These are phyloP conservation scores for Saururus chinensis DNA, from an alignment of 164 flowering plant species.

Conservation along the genomic window DNA sequence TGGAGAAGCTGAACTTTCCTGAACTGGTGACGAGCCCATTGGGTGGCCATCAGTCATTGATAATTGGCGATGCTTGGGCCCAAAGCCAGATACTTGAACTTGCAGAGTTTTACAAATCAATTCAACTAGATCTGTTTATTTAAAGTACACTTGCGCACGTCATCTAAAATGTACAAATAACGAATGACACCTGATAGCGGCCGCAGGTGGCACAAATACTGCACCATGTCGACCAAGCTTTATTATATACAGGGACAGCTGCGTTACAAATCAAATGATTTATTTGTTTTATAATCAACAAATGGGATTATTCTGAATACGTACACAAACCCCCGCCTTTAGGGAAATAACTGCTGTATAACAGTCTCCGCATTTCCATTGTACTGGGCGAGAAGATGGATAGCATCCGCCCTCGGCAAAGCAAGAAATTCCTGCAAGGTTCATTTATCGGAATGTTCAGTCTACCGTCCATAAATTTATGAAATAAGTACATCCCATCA, in stretches of 20 bases:
- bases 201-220: neutral
- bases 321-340: neutral
- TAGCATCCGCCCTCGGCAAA: constrained; percentile 95
- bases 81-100: too few relatives aligned
- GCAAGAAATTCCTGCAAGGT: constrained; percentile 91
- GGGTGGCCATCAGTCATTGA: too few relatives aligned
- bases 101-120: neutral
- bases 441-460: neutral
- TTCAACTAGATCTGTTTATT: neutral
- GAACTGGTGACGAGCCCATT: too few relatives aligned
- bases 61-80: too few relatives aligned
- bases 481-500: too few relatives aligned
- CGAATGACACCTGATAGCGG: neutral
- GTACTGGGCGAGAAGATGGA: constrained; percentile 85
- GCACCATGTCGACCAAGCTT: neutral
- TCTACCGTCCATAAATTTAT: neutral
- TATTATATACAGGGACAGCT: neutral
- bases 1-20: too few relatives aligned
- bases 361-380: constrained; percentile 93
- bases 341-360: constrained; percentile 88
- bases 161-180: neutral
- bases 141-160: neutral
- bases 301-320: neutral
- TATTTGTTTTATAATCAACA: constrained; percentile 5
- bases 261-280: constrained; percentile 17